Base-by-base conservation (phyloP, 345 rosid genomes). In the Eucalyptus polybractea region DNA sequence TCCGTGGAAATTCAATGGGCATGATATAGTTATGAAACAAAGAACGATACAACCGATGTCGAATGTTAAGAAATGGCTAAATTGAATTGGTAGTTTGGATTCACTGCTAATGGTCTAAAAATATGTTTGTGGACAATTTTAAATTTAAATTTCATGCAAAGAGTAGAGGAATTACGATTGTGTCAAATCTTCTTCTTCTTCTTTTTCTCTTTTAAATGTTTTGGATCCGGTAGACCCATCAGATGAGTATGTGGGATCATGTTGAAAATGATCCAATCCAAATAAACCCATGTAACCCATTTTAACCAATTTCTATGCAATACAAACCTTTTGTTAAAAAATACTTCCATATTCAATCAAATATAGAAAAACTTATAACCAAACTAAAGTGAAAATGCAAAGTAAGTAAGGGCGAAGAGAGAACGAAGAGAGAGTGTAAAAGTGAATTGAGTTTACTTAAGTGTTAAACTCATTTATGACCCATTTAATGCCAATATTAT, bases 41-140 rank as follows among this genome's bases (percentile, higher is more conserved):
- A 17, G 81, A 69, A 17, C 3, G 1, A 21, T 10, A 10, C 4
- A 0, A 19, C 4, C 0, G 0, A 76, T 37, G 83, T 21, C 2
- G 2, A 76, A 76, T 40, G 14, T 10, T 42, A 19, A 21, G 47
- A 37, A 25, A 3, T 76, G 47, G 15, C 7, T 40, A 3, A 76
- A 76, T 6, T 4, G 83, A 76, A 76, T 4, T 4, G 27, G 8
- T 21, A 21, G 83, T 21, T 2, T 11, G 5, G 1, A 76, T 76
- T 21, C 27, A 76, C 1, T 40, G 0, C 2, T 37, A 76, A 40
- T 40, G 47, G 16, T 76, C 27, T 76, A 0, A 40, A 42, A 76
- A 19, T 76, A n/a, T 65, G 76, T n/a, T 65, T 1, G 9, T n/a
- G 21, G 15, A 13, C 37, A 65, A 7, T 65, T 65, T 65, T 65